Base-by-base conservation (phyloP, 2,329 filamentous ascomycete species). In the Pestalotiopsis sp. region DNA sequence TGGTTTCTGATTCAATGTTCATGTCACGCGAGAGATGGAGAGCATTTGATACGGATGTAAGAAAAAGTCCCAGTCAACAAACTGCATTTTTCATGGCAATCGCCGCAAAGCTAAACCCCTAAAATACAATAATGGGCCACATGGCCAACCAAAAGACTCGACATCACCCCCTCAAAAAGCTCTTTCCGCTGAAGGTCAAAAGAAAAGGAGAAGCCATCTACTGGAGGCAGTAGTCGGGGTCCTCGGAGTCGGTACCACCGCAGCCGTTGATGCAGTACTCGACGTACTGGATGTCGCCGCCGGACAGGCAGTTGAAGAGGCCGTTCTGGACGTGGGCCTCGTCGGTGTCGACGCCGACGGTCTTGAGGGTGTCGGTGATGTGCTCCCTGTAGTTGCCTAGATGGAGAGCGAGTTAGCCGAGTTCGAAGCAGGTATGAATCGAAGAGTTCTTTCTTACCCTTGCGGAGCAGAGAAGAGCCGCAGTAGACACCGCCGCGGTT, bases 371-470 rank as follows among this genome's bases (percentile, higher is more conserved):
- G 27, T 64, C 56, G 13, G 49, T 25, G 38, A 69, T 69, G 49
- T 69, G 68, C 9, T 69, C 65, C 41, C 65, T 59, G 65, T 69
- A 69, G 68, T 69, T 67, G 4, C 68, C 68, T 68, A 49, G 45
- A 45, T 59, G 11, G 12, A 12, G 7, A n/a, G 45, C 49, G 11
- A 13, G 60, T 60, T 59, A 25, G 27, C 12, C 2, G 3, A 60
- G 11, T 23, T 5, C 31, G 13, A 36, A 13, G 3, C 12, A 20
- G 14, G n/a, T 3, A 7, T 14, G 11, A n/a, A 31, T 7, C 25
- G 31, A 13, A 36, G 52, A 13, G 7, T 17, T 3, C 36, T 59
- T 59, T 56, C 57, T 14, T 14, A 60, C 68, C 68, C 39, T 64
- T 67, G 36, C 58, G 45, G 41, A 69, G 49, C 4, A 69, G 68